Evolutionary conservation across 352 stramenopile species (phyloP).

Genomic region (Detonula confervacea): DNA sequence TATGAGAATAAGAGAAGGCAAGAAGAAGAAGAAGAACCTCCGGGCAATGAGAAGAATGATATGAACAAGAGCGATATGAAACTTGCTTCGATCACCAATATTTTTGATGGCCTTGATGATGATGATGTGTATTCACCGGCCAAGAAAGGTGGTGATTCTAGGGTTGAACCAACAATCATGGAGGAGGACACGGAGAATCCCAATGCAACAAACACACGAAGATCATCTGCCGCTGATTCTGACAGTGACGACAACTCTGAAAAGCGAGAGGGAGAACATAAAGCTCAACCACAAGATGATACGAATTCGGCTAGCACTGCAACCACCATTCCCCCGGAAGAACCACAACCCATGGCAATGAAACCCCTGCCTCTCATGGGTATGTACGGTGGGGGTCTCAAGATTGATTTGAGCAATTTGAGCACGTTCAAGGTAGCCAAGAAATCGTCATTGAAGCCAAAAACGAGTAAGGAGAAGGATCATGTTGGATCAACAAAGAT

Average conservation of each 20-base stretch:
- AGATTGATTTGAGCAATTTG: conserved; percentile 11
- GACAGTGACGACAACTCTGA: conserved; percentile 8
- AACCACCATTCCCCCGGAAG: not conserved
- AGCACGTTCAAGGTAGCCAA: conserved; percentile 6
- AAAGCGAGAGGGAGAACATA: conserved; percentile 8
- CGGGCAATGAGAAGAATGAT: not conserved
- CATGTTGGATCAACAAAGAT: conserved; percentile 2
- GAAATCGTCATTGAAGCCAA: not conserved
- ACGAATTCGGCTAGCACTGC: not conserved
- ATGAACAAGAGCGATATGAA: not conserved
- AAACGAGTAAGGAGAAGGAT: no score
- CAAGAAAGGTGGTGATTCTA: not conserved
- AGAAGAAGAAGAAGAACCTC: not conserved
- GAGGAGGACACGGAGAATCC: not conserved
- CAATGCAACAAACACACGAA: no score
- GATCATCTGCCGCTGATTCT: conserved; percentile 5
- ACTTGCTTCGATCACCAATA: no score
- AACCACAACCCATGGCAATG: not conserved
- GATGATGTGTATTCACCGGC: not conserved
- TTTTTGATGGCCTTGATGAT: not conserved
- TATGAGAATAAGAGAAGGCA: not conserved
- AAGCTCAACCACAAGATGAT: not conserved
- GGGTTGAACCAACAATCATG: not conserved
- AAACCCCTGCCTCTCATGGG: conserved; percentile 6
- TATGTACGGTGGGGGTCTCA: conserved; percentile 7